Base-by-base conservation (phyloP, 371 early-diverging fungal genomes). In the Mortierella sp. region DNA sequence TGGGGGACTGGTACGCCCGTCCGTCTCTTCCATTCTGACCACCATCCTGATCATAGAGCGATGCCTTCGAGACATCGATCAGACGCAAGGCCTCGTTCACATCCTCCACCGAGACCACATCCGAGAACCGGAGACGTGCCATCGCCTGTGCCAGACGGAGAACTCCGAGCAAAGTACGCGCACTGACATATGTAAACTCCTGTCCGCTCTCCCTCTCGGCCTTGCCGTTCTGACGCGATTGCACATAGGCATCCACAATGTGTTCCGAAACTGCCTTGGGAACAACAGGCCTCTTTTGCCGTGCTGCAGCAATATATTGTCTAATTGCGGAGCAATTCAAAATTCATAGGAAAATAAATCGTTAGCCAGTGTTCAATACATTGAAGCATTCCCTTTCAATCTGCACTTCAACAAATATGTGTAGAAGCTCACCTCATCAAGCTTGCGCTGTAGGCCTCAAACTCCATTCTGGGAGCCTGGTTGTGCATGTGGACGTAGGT, bases 51-150 rank as follows among this genome's bases (percentile, higher is more conserved):
- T 89, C 90, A 55, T 83, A 80, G 73, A 91, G 80, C 34, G 91
- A 88, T 45, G 89, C 90, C 85, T 95, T 96, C 73, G 94, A 93
- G 40, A 94, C 94, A 85, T 98, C 96, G 79, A 99, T 92, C 71
- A 99, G 86, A 26, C 99, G 91, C 74, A 98, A 85, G 0, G 98
- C 98, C 86, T 99, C 99, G 70, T 97, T 95, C 26, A 99, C 97
- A 89, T 99, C 99, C 19, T 77, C 89, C 34, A 92, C 88, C 26
- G 90, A 90, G 4, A 99, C 97, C n/a, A 80, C 84, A 40, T 93
- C 92, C 11, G 95, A 90, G 67, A 96, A 90, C 29, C 98, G 93
- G 40, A 99, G 87, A 73, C 99, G 93, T 1, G 99, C 98, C 80
- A 93, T 90, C 5, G 93, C 99, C 91, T 89, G 96, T 55, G 98